These are phyloP conservation scores for Pythium sp. DNA, from an alignment of 352 stramenopile genomes.

Conservation along the genomic window DNA sequence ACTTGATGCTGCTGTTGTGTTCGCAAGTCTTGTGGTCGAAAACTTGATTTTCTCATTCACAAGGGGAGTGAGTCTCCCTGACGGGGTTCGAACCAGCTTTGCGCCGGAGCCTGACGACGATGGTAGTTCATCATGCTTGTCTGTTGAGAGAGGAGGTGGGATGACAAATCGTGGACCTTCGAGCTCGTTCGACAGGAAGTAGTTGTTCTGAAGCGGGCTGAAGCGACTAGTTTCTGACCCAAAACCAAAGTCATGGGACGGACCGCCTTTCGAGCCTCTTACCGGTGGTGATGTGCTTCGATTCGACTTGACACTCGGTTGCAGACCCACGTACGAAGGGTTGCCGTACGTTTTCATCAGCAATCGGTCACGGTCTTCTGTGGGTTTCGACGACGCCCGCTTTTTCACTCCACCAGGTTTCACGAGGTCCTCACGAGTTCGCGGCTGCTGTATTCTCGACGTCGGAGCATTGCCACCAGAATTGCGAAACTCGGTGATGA, in stretches of 20 bases:
- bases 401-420: slow-evolving; percentile 30
- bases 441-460: slow-evolving; percentile 38
- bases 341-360: slow-evolving; percentile 55
- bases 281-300: slow-evolving; percentile 6
- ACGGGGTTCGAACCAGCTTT: slow-evolving; percentile 33
- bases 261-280: background rate
- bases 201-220: slow-evolving; percentile 47
- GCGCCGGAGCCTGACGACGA: slow-evolving; percentile 6
- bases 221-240: slow-evolving; percentile 19
- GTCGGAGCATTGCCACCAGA: slow-evolving; percentile 10
- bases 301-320: slow-evolving; percentile 10
- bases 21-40: slow-evolving; percentile 24
- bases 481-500: slow-evolving; percentile 22
- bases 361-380: slow-evolving; percentile 40
- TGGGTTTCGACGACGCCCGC: slow-evolving; percentile 30
- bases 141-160: slow-evolving; percentile 40
- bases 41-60: slow-evolving; percentile 41
- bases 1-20: slow-evolving; percentile 2
- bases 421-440: slow-evolving; percentile 38
- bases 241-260: slow-evolving; percentile 14
- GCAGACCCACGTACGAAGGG: slow-evolving; percentile 19
- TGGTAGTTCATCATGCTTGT: slow-evolving; percentile 20
- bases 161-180: slow-evolving; percentile 49
- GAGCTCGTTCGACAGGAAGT: slow-evolving; percentile 25
- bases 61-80: slow-evolving; percentile 34